phyloP scores from a whole-genome alignment of 768 basidiomycete species.

The Gautieria morchelliformis region DNA sequence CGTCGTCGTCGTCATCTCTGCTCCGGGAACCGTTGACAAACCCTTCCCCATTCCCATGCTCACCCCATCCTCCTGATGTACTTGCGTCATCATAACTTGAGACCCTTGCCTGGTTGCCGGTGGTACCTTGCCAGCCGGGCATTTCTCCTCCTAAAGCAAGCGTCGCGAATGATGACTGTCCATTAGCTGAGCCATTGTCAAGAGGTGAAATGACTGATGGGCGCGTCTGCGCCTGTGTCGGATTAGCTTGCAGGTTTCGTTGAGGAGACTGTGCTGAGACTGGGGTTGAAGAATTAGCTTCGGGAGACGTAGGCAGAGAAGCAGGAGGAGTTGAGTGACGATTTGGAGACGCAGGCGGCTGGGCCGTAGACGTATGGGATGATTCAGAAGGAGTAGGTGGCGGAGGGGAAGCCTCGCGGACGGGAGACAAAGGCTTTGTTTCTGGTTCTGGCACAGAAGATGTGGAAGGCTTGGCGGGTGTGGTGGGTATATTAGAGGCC shows the following conservation, averaged over 20 bases:
- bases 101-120: constrained; percentile 19
- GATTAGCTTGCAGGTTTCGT: neutral
- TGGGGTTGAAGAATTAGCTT: neutral
- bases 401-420: constrained; percentile 8
- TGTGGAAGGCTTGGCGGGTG: neutral
- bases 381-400: constrained; percentile 8
- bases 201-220: constrained; percentile 21
- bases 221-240: constrained; percentile 1
- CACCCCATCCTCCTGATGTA: neutral
- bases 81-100: neutral
- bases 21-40: neutral
- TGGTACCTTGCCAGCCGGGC: constrained; percentile 40
- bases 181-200: constrained; percentile 12
- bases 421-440: constrained; percentile 7
- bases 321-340: constrained; percentile 6
- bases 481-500: neutral
- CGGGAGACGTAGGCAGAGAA: neutral
- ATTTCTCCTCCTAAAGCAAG: constrained; percentile 40
- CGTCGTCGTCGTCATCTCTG: constrained; percentile 19
- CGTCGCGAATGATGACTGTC: constrained; percentile 28
- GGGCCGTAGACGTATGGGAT: constrained; percentile 15
- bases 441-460: constrained; percentile 43
- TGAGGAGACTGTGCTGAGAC: neutral
- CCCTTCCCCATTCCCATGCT: neutral
- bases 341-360: constrained; percentile 10